These are phyloP conservation scores for Aspergillus baeticus DNA, from an alignment of 495 filamentous ascomycete species.

Conservation along the genomic window DNA sequence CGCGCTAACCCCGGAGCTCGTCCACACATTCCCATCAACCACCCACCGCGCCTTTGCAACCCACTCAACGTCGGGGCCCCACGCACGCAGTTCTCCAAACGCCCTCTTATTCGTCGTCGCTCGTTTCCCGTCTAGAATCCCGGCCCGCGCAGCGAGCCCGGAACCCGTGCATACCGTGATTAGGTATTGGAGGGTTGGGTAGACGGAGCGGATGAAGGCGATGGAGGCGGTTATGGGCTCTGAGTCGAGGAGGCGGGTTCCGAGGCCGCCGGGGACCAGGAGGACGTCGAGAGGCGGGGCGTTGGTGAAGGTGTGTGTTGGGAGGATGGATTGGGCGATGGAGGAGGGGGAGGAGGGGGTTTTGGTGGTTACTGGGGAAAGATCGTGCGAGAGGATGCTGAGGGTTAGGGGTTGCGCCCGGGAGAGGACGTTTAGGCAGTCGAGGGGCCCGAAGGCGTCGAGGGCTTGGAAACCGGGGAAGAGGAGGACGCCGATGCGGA, in stretches of 20 bases:
- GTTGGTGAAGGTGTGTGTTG: slow-evolving; percentile 60
- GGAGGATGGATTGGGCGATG: slow-evolving; percentile 46
- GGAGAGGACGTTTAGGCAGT: slow-evolving; percentile 58
- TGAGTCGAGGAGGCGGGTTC: slow-evolving; percentile 31
- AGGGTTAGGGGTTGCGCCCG: slow-evolving; percentile 28
- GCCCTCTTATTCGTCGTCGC: slow-evolving; percentile 53
- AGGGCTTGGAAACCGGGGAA: slow-evolving; percentile 41
- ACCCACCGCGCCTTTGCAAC: slow-evolving; percentile 62
- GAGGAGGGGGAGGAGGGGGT: neutral
- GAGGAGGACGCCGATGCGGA: slow-evolving; percentile 26
- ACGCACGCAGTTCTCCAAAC: slow-evolving; percentile 32
- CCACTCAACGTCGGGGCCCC: slow-evolving; percentile 53
- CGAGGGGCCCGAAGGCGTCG: slow-evolving; percentile 61
- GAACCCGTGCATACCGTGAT: slow-evolving; percentile 62
- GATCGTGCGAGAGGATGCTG: slow-evolving; percentile 1
- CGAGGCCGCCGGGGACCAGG: slow-evolving; percentile 62
- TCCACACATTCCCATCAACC: slow-evolving; percentile 65
- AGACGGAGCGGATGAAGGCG: slow-evolving; percentile 42
- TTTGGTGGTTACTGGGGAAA: neutral
- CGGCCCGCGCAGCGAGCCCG: slow-evolving; percentile 48
- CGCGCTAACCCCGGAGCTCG: slow-evolving; percentile 57
- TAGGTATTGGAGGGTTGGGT: slow-evolving; percentile 49
- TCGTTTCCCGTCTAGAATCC: slow-evolving; percentile 52
- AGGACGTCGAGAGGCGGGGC: slow-evolving; percentile 55
- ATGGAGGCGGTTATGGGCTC: slow-evolving; percentile 30